Base-by-base conservation (phyloP, 2,329 filamentous ascomycete species). In the Hypoxylon sp. region DNA sequence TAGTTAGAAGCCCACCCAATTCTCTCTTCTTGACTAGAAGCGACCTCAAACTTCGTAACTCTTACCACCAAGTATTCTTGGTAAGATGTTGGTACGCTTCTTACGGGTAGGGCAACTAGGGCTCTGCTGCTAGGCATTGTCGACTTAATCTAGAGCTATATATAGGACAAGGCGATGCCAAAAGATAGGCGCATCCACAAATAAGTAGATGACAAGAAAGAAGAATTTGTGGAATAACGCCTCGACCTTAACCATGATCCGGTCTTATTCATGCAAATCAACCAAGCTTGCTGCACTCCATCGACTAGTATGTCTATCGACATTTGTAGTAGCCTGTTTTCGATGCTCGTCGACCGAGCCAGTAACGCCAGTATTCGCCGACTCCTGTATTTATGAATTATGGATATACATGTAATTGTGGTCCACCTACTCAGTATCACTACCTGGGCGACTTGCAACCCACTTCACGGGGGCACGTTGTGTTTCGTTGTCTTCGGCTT, bases 401-500 rank as follows among this genome's bases (percentile, higher is more conserved):
- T 51, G 55, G 50, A 55, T 37, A 63, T 61, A 67, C 63, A 47
- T 37, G 35, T 31, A 9, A 24, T 47, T 42, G 24, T 29, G 13
- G 33, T 65, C 39, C n/a, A 42, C 31, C 53, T 66, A 75, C 19
- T 72, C 67, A 17, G 63, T 68, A 39, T 73, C 71, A 47, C 68
- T 72, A 0, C 71, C 76, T 4, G 75, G 75, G 44, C 74, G 75
- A 63, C 77, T 80, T 24, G 76, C 76, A 64, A 78, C 78, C 74
- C 77, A 80, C 57, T 61, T 47, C 35, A 79, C 46, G 14, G 80
- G 77, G 5, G 78, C 72, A 42, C 73, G 74, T 60, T 78, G 74
- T 11, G 66, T 71, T 61, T 76, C 77, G 59, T 81, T 79, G 71
- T 85, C 83, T 70, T 84, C 81, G 53, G 82, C 80, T 35, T 84